phyloP scores from a whole-genome alignment of 2,329 filamentous ascomycete genomes.

The Pyrenochaeta sp. region DNA sequence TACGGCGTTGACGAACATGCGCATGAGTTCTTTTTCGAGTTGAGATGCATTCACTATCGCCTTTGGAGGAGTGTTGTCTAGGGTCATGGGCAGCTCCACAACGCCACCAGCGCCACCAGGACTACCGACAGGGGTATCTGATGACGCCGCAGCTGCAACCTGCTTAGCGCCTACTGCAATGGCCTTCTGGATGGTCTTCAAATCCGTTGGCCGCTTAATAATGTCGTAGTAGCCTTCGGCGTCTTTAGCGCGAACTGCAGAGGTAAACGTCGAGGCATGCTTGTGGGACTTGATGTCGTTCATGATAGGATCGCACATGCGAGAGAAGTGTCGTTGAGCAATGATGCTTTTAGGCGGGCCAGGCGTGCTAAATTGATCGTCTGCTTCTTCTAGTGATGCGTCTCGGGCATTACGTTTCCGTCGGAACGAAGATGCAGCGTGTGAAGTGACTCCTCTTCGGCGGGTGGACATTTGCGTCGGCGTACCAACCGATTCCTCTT shows the following conservation, averaged over 20 bases:
- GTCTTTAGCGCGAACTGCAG: constrained; percentile 58
- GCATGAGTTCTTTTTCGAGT: constrained; percentile 88
- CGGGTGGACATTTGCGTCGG: constrained; percentile 42
- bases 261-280: constrained; percentile 59
- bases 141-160: constrained; percentile 59
- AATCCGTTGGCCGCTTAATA: constrained; percentile 59
- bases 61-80: constrained; percentile 82
- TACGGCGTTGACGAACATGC: constrained; percentile 97
- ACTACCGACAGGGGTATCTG: constrained; percentile 66
- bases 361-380: constrained; percentile 38
- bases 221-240: constrained; percentile 61
- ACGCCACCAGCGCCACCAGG: constrained; percentile 61
- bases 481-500: constrained; percentile 42
- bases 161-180: constrained; percentile 63
- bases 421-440: constrained; percentile 44
- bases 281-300: constrained; percentile 61
- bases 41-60: constrained; percentile 93
- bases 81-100: constrained; percentile 67
- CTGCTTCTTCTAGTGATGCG: constrained; percentile 39
- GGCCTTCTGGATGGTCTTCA: constrained; percentile 59
- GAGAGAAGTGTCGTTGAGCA: constrained; percentile 58
- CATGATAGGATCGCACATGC: constrained; percentile 58
- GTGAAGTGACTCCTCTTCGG: constrained; percentile 30
- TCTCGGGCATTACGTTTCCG: constrained; percentile 52
- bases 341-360: constrained; percentile 45